Evolutionary conservation across 2,329 filamentous ascomycete species (phyloP).

Genomic region (Fusarium chaquense): DNA sequence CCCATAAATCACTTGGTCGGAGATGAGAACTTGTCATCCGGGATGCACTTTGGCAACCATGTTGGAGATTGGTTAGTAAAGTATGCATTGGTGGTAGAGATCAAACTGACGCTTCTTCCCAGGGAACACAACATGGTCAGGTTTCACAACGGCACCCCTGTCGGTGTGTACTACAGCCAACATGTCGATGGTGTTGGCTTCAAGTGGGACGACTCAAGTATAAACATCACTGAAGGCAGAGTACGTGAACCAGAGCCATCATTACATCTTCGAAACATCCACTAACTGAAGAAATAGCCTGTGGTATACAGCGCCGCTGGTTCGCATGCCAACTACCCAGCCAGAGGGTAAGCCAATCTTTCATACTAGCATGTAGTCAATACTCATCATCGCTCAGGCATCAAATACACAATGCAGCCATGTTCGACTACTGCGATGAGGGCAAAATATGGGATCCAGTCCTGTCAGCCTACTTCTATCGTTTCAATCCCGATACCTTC

Average conservation of each 20-base stretch:
- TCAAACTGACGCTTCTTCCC: not conserved
- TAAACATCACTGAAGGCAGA: slow-evolving; percentile 45
- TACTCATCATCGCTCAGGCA: slow-evolving; percentile 37
- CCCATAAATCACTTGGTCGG: slow-evolving; percentile 44
- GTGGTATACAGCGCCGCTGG: slow-evolving; percentile 52
- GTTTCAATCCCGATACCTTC: slow-evolving; percentile 45
- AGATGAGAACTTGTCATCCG: slow-evolving; percentile 19
- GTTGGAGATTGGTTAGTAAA: slow-evolving; percentile 48
- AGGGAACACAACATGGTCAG: slow-evolving; percentile 49
- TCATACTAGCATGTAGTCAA: accelerated
- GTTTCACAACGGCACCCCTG: slow-evolving; percentile 45
- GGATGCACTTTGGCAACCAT: slow-evolving; percentile 50
- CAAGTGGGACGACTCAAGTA: slow-evolving; percentile 46
- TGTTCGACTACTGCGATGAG: slow-evolving; percentile 53
- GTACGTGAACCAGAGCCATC: slow-evolving; percentile 37
- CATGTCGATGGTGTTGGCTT: slow-evolving; percentile 45
- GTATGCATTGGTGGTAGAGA: accelerated
- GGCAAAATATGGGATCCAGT: slow-evolving; percentile 53
- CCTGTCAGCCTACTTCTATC: slow-evolving; percentile 54
- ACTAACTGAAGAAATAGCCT: slow-evolving; percentile 44
- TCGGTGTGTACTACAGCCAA: slow-evolving; percentile 49
- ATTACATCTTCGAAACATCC: accelerated
- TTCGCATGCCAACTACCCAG: slow-evolving; percentile 53
- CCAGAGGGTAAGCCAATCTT: slow-evolving; percentile 43
- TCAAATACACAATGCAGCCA: slow-evolving; percentile 50